Conservation (phyloP, 257 asterid genomes). For the Solanum chmielewskii region DNA sequence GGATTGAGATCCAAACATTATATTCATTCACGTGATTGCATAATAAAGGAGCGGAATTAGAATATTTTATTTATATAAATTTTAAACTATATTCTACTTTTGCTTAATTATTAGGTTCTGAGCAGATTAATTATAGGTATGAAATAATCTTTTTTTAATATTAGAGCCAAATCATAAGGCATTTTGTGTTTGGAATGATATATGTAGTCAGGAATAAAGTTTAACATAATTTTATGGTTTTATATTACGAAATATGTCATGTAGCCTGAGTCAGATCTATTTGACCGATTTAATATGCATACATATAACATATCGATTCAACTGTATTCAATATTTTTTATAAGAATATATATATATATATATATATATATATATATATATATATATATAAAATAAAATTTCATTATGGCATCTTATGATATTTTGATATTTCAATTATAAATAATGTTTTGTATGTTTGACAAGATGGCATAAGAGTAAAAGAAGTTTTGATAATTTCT, state of each 20-base stretch:
- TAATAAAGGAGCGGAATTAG: too few relatives aligned
- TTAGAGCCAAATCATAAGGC: neutral
- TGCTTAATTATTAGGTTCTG: neutral
- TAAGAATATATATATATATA: too few relatives aligned
- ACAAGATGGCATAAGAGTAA: neutral
- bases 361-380: too few relatives aligned
- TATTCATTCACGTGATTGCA: too few relatives aligned
- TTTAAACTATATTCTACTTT: neutral
- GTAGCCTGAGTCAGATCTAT: neutral
- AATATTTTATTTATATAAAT: too few relatives aligned
- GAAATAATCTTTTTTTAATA: too few relatives aligned
- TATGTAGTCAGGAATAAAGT: neutral
- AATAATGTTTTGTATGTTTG: neutral
- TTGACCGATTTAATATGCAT: neutral
- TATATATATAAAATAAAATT: too few relatives aligned
- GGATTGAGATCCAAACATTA: neutral
- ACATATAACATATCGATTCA: too few relatives aligned
- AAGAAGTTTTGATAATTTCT: neutral
- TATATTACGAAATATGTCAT: neutral
- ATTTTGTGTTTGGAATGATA: neutral
- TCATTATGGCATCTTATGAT: neutral
- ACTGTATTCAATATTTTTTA: too few relatives aligned
- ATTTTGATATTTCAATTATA: neutral
- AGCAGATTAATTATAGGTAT: too few relatives aligned
- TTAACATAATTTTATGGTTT: neutral